Conservation (phyloP, 345 rosid genomes). For the Euphorbia lathyris region DNA sequence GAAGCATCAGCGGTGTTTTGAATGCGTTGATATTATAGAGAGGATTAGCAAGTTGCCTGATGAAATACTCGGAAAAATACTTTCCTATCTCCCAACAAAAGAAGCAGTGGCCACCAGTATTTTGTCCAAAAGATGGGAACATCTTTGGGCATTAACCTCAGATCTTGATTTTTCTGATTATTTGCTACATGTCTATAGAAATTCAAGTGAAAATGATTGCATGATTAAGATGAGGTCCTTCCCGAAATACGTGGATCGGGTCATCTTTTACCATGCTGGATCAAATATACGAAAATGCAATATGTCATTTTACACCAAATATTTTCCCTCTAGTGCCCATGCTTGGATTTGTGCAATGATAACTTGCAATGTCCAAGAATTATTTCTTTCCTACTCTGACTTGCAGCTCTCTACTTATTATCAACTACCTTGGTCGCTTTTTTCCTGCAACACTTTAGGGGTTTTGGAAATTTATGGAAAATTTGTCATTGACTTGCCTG, state of each 20-base stretch:
- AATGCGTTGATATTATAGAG: neutral
- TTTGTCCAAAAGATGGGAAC: neutral
- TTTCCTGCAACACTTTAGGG: neutral
- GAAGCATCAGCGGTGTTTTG: neutral
- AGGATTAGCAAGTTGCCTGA: neutral
- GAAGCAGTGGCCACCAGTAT: neutral
- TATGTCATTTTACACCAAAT: neutral
- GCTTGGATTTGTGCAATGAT: conserved; percentile 5
- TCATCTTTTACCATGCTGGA: neutral
- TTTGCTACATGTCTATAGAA: neutral
- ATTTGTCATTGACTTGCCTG: conserved; percentile 5
- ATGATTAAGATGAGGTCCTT: neutral
- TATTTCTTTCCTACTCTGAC: neutral
- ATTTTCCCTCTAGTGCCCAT: neutral
- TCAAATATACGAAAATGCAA: neutral
- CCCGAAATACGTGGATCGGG: neutral
- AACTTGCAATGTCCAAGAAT: neutral
- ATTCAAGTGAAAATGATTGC: neutral
- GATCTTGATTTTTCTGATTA: neutral
- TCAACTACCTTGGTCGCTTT: neutral
- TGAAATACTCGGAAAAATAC: neutral
- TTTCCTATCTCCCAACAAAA: conserved; percentile 2
- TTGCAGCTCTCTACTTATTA: too few species aligned
- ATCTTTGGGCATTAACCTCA: neutral
- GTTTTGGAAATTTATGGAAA: neutral